Evolutionary conservation across 2,329 filamentous ascomycete species (phyloP).

Genomic region (Fonsecaea erecta): DNA sequence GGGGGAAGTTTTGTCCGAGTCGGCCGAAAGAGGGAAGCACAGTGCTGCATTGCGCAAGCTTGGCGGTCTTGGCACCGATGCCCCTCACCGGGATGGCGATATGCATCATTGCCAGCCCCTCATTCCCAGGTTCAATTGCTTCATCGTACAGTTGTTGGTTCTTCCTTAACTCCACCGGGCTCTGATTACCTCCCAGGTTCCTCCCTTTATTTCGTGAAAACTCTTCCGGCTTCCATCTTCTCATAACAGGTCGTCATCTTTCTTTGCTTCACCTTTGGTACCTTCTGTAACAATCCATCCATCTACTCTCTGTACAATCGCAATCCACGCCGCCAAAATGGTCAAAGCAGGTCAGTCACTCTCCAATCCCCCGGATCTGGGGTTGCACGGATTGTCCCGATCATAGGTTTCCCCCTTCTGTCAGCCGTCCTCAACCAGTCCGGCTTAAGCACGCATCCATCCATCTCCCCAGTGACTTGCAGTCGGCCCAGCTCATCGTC

Average conservation of each 20-base stretch:
- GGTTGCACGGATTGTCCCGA: background rate
- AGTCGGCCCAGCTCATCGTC: constrained; percentile 31
- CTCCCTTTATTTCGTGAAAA: background rate
- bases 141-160: constrained; percentile 20
- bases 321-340: constrained; percentile 73
- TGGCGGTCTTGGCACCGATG: background rate
- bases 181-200: constrained; percentile 24
- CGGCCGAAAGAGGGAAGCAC: constrained; percentile 8
- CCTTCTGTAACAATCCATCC: constrained; percentile 8
- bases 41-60: background rate
- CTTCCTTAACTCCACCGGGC: constrained; percentile 17
- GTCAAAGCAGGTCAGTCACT: constrained; percentile 87
- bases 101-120: constrained; percentile 6
- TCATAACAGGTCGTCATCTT: background rate
- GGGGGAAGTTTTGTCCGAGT: constrained; percentile 2
- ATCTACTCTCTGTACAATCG: constrained; percentile 4
- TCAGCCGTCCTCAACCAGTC: constrained; percentile 25
- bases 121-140: constrained; percentile 12
- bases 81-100: constrained; percentile 15
- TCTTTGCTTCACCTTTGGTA: background rate
- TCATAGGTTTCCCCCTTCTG: constrained; percentile 8
- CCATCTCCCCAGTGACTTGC: background rate
- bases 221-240: constrained; percentile 24
- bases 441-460: background rate
- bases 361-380: background rate